phyloP scores from a whole-genome alignment of 148 eudicot species.

The Fagopyrum esculentum region DNA sequence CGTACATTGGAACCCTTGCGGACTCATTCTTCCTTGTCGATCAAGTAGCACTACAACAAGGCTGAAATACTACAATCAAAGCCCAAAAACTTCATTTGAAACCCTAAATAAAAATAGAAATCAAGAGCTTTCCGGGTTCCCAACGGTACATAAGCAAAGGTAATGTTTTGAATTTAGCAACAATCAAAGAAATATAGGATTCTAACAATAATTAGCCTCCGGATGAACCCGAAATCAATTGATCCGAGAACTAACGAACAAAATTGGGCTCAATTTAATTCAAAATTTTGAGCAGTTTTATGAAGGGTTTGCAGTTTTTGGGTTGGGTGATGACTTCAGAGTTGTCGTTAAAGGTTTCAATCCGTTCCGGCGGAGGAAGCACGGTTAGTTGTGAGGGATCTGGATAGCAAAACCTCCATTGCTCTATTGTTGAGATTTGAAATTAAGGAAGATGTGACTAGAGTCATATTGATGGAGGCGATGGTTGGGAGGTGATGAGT shows the following conservation, averaged over 20 bases:
- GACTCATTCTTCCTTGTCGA: too few species aligned
- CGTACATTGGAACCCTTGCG: too few species aligned
- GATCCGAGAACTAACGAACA: constrained; percentile 41
- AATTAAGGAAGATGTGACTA: too few species aligned
- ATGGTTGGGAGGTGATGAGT: too few species aligned
- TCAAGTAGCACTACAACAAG: too few species aligned
- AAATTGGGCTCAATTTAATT: constrained; percentile 42
- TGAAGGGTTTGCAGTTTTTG: constrained; percentile 47
- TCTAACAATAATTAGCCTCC: constrained; percentile 54
- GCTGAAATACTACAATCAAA: too few species aligned
- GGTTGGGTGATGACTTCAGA: constrained; percentile 58
- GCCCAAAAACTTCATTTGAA: not conserved
- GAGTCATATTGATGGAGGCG: too few species aligned
- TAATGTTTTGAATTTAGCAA: too few species aligned
- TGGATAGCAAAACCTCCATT: too few species aligned
- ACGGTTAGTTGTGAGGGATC: constrained; percentile 21
- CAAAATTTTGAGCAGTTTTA: constrained; percentile 57
- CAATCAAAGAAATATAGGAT: constrained; percentile 63
- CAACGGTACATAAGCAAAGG: too few species aligned
- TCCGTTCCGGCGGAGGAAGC: constrained; percentile 91
- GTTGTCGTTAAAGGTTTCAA: constrained; percentile 59
- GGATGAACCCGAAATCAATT: constrained; percentile 26
- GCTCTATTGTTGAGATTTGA: too few species aligned
- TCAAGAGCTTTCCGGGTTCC: not conserved
- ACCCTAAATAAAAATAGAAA: constrained; percentile 36